Base-by-base conservation (phyloP, 2,329 filamentous ascomycete species). In the Acrocalymma vagum region DNA sequence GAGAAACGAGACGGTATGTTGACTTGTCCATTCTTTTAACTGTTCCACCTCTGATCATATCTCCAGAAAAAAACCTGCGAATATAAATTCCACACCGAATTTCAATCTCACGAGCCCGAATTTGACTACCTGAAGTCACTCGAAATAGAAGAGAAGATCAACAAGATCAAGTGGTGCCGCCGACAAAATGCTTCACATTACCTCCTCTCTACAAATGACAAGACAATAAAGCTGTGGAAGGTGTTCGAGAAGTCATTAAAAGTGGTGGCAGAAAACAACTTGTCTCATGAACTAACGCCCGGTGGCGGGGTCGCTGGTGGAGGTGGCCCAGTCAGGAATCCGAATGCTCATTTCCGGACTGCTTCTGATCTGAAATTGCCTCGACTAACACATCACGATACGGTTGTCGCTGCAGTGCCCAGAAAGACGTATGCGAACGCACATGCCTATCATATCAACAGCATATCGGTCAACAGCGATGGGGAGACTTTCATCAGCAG, bases 121-220 rank as follows among this genome's bases (percentile, higher is more conserved):
- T 99, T 99, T 73, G 94, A 99, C 74, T 99, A 99, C 72, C 84
- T 99, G 55, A 99, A 99, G 76, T 99, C 94, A 22, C 82, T 99
- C 60, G 94, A 99, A 75, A 99, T 99, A 67, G 94, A 99, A 81
- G 94, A 99, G 76, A 99, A 99, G 79, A 99, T 99, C 82, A 99
- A 99, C 82, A 99, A 99, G 81, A 99, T 99, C 78, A 99, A 97
- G 75, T 99, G 94, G 94, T 99, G 94, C 73, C 86, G 88, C 68
- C 87, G 94, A 74, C 93, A 97, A 75, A 99, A 99, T 79, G 89
- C 93, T 48, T 97, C 94, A 40, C 94, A 99, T 77, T 99, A 96
- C 73, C 84, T 99, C 36, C 84, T 99, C 42, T 97, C 94, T 28
- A 99, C 94, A 61, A 99, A 99, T 71, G 94, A 99, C 79, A 99